These are phyloP conservation scores for Porphyra umbilicalis DNA, from an alignment of 31 red algal genomes.

Conservation along the genomic window DNA sequence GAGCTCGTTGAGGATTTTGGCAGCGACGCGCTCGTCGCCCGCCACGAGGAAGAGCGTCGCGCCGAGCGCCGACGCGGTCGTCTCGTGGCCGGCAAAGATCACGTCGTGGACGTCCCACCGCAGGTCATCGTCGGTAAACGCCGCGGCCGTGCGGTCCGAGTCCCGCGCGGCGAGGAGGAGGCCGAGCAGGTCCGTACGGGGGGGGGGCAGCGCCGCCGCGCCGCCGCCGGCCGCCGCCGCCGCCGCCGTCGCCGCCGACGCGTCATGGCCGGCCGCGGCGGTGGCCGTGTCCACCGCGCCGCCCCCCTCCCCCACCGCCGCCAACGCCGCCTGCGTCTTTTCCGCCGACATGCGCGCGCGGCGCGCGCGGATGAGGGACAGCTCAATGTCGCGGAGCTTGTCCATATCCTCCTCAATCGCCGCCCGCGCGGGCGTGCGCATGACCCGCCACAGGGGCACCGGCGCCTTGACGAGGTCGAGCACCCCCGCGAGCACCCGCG, in stretches of 20 bases:
- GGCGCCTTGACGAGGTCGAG: slow-evolving; percentile 26
- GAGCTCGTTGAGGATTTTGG: slow-evolving; percentile 15
- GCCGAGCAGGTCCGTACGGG: slow-evolving; percentile 15
- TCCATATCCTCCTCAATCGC: slow-evolving; percentile 11
- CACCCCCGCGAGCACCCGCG: slow-evolving; percentile 15
- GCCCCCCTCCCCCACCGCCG: background rate
- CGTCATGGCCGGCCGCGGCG: background rate
- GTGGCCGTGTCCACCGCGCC: background rate
- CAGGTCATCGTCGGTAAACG: slow-evolving; percentile 26
- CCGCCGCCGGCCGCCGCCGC: background rate
- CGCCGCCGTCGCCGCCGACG: background rate
- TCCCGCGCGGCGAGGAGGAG: slow-evolving; percentile 19
- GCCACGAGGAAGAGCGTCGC: slow-evolving; percentile 22
- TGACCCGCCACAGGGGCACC: slow-evolving; percentile 23
- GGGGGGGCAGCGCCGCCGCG: background rate
- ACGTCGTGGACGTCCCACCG: slow-evolving; percentile 34
- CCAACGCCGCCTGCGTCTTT: background rate
- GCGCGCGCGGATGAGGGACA: slow-evolving; percentile 4
- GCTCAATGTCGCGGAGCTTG: slow-evolving; percentile 17
- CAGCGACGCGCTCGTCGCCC: slow-evolving; percentile 10
- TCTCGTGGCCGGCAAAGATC: slow-evolving; percentile 34
- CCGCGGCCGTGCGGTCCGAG: background rate
- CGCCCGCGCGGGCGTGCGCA: slow-evolving; percentile 26
- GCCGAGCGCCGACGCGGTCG: slow-evolving; percentile 20
- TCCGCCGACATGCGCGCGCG: slow-evolving; percentile 4